Conservation (phyloP, 2,329 filamentous ascomycete species). For the Penicillium sp. region DNA sequence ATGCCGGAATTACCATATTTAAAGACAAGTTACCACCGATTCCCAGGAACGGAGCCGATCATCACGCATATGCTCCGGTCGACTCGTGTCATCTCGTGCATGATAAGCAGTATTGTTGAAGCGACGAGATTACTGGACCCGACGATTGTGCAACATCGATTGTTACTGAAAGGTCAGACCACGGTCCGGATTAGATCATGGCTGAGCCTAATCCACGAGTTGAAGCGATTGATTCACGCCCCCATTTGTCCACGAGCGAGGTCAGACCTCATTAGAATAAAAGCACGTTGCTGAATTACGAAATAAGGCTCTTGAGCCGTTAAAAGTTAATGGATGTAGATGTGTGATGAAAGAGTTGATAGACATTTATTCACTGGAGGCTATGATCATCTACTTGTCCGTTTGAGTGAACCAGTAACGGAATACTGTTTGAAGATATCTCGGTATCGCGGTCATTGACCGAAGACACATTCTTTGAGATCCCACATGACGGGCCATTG, state of each 20-base stretch:
- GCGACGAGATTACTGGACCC: too few relatives aligned
- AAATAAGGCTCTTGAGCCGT: slow-evolving; percentile 7
- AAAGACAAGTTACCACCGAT: slow-evolving; percentile 3
- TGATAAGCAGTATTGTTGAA: too few relatives aligned
- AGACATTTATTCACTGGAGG: slow-evolving; percentile 30
- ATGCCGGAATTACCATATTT: neutral
- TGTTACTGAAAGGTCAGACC: too few relatives aligned
- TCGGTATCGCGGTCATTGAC: slow-evolving; percentile 50
- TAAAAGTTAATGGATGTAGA: slow-evolving; percentile 1
- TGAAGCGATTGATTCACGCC: too few relatives aligned
- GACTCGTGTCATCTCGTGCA: slow-evolving; percentile 47
- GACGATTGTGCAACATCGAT: too few relatives aligned
- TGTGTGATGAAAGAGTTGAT: slow-evolving; percentile 34
- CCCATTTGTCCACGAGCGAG: too few relatives aligned
- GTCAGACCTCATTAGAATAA: slow-evolving; percentile 8
- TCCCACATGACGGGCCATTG: slow-evolving; percentile 53
- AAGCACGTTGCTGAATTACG: slow-evolving; percentile 2
- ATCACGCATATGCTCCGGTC: slow-evolving; percentile 41
- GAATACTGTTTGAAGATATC: slow-evolving; percentile 45
- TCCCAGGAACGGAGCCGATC: neutral
- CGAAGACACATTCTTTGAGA: slow-evolving; percentile 57
- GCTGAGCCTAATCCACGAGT: too few relatives aligned
- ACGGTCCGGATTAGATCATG: too few relatives aligned
- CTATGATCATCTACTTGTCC: slow-evolving; percentile 55
- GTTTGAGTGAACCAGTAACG: slow-evolving; percentile 53